A percentile compares a stretch with the other conserved stretches of the same genome.
These are phyloP conservation scores for Cercophora newfieldiana DNA, from an alignment of 495 filamentous ascomycete species.

Conservation along the genomic window DNA sequence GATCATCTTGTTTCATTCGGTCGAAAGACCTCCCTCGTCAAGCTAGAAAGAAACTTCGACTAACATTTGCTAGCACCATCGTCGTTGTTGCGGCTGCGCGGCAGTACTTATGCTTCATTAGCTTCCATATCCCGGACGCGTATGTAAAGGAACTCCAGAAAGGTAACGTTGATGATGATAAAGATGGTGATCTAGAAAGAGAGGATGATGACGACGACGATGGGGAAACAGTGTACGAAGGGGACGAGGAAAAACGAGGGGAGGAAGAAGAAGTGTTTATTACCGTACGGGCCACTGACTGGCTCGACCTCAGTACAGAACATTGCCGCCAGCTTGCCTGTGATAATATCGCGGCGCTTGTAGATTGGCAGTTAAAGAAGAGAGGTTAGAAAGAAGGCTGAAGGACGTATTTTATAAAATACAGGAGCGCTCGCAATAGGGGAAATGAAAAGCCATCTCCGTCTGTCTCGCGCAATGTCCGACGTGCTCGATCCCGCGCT, in stretches of 20 bases:
- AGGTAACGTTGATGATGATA: not conserved
- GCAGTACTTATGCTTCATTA: slow-evolving; percentile 13
- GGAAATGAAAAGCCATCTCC: no score
- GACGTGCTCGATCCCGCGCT: no score
- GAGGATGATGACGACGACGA: not conserved
- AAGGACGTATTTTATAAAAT: no score
- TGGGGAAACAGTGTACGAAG: no score
- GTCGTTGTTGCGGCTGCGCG: slow-evolving; percentile 10
- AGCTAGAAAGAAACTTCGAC: not conserved
- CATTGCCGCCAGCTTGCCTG: slow-evolving; percentile 6
- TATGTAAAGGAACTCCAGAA: slow-evolving; percentile 1
- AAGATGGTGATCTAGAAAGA: not conserved
- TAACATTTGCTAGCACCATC: slow-evolving; percentile 11
- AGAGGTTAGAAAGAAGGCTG: no score
- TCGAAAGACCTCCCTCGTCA: not conserved
- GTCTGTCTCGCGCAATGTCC: no score
- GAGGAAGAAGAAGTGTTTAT: not conserved
- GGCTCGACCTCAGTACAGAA: slow-evolving; percentile 4
- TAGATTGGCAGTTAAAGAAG: slow-evolving; percentile 5
- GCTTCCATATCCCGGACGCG: slow-evolving; percentile 11
- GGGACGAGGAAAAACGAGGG: no score
- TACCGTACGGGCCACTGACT: slow-evolving; percentile 4
- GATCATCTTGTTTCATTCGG: not conserved
- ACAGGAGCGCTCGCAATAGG: no score
- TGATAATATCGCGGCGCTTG: slow-evolving; percentile 10